phyloP scores from a whole-genome alignment of 2,329 filamentous ascomycete species.

The Xylaria polymorpha region DNA sequence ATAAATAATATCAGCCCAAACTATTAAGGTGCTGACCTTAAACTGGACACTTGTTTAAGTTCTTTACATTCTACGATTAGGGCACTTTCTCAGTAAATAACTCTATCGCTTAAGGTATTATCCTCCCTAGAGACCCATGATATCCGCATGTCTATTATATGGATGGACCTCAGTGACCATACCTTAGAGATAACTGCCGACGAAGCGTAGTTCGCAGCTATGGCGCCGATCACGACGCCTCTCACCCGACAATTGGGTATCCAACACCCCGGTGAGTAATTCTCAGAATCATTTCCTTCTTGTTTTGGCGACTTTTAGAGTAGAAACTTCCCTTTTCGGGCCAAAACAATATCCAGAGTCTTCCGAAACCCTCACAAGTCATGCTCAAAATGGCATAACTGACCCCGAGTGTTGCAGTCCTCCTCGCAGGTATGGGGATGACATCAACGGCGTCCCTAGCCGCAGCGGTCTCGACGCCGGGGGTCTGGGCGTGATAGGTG shows the following conservation, averaged over 20 bases:
- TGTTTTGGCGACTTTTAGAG: too few species aligned
- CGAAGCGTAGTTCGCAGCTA: neutral
- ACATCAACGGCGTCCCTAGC: neutral
- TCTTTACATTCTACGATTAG: neutral
- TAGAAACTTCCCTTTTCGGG: too few species aligned
- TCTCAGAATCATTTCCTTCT: too few species aligned
- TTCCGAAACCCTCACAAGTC: too few species aligned
- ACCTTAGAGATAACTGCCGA: neutral
- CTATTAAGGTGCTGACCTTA: neutral
- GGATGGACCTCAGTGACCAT: neutral
- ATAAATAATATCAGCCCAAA: neutral
- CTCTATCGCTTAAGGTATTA: neutral
- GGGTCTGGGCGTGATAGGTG: neutral
- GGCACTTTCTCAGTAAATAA: neutral
- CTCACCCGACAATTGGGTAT: slow-evolving; percentile 3
- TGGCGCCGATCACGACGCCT: neutral
- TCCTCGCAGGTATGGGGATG: slow-evolving; percentile 6
- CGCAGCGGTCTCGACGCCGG: neutral
- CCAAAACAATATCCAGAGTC: too few species aligned
- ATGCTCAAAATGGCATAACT: too few species aligned
- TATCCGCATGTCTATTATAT: neutral
- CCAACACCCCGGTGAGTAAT: neutral
- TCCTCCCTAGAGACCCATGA: neutral
- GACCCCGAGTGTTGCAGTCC: neutral
- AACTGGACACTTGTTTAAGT: neutral